phyloP scores from a whole-genome alignment of 805 yeast species.

The Ogataea allantospora region DNA sequence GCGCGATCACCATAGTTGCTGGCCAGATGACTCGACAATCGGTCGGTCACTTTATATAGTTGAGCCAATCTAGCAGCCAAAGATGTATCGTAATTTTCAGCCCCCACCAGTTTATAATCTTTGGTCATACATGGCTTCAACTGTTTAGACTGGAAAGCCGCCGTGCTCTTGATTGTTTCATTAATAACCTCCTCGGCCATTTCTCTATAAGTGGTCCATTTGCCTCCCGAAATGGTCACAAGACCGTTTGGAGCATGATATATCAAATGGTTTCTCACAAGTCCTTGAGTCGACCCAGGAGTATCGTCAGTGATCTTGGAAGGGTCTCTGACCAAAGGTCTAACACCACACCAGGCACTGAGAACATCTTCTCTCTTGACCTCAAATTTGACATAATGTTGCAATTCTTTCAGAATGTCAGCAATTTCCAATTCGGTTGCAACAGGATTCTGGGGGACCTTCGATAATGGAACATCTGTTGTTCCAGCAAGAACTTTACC shows the following conservation, averaged over 20 bases:
- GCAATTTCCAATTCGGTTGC: slow-evolving; percentile 88
- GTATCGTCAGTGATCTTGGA: slow-evolving; percentile 34
- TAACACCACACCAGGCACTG: slow-evolving; percentile 95
- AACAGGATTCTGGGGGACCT: slow-evolving; percentile 70
- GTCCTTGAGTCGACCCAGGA: slow-evolving; percentile 67
- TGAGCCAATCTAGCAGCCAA: slow-evolving; percentile 78
- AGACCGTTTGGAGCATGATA: slow-evolving; percentile 67
- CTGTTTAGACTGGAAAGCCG: slow-evolving; percentile 32
- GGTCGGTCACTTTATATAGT: slow-evolving; percentile 67
- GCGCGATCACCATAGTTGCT: slow-evolving; percentile 89
- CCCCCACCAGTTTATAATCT: slow-evolving; percentile 66
- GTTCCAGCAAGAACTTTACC: slow-evolving; percentile 96
- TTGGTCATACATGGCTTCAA: slow-evolving; percentile 52
- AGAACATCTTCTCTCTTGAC: slow-evolving; percentile 87
- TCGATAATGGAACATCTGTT: slow-evolving; percentile 81
- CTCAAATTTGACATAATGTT: slow-evolving; percentile 84
- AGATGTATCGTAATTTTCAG: slow-evolving; percentile 72
- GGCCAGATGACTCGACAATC: slow-evolving; percentile 77
- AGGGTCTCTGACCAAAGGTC: slow-evolving; percentile 91
- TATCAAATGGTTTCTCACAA: slow-evolving; percentile 87
- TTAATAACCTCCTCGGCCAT: slow-evolving; percentile 95
- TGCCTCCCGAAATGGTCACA: slow-evolving; percentile 92
- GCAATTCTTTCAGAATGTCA: slow-evolving; percentile 83
- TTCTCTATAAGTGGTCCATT: slow-evolving; percentile 97
- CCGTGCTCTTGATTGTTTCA: slow-evolving; percentile 53